Percentiles rank a stretch among this genome's conserved stretches.
Conservation (phyloP, 2,329 filamentous ascomycete genomes). For the Reticulascus tulasneorum region DNA sequence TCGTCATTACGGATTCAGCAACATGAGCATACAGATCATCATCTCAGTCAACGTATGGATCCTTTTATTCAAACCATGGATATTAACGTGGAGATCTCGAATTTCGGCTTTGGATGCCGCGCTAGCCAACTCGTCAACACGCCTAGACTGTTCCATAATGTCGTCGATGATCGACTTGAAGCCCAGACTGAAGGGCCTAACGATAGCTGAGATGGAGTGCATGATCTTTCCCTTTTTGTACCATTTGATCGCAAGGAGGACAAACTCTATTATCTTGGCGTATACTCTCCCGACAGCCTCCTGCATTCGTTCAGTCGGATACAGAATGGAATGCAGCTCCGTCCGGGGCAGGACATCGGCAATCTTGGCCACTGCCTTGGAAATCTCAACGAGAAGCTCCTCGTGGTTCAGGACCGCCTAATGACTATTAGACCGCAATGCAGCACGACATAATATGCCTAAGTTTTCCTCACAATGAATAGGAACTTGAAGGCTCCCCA, state of each 20-base stretch:
- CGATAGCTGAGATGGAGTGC: neutral
- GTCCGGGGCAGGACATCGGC: neutral
- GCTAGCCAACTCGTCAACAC: neutral
- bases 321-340: neutral
- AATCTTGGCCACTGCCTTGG: neutral
- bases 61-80: neutral
- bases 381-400: neutral
- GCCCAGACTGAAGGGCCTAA: neutral
- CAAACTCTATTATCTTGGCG: neutral
- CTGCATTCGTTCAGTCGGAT: neutral
- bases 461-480: neutral
- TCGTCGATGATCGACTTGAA: neutral
- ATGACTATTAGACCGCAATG: neutral
- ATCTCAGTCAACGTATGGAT: slow-evolving; percentile 1
- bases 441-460: accelerated
- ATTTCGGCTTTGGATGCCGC: neutral
- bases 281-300: neutral
- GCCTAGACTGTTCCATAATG: neutral
- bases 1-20: too few relatives aligned
- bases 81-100: neutral
- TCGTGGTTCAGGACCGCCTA: slow-evolving; percentile 3
- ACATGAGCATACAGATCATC: neutral
- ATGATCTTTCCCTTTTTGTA: neutral
- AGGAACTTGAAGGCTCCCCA: slow-evolving; percentile 4
- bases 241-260: neutral